phyloP scores from a whole-genome alignment of 1,284 basidiomycete species.

The Malassezia sympodialis region DNA sequence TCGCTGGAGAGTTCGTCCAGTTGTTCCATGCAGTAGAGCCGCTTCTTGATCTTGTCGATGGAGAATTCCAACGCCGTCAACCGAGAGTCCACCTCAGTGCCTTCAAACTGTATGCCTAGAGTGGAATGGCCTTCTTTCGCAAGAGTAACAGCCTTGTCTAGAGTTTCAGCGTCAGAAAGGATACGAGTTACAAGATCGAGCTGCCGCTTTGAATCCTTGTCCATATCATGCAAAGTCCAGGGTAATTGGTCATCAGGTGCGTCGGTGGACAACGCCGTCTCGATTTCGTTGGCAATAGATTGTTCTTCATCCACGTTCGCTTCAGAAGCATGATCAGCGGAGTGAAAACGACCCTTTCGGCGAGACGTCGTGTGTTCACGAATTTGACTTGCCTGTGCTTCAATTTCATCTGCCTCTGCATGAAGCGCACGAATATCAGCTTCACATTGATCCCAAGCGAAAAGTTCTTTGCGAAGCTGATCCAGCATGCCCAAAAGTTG shows the following conservation, averaged over 20 bases:
- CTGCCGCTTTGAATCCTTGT: conserved; percentile 15
- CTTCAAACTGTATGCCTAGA: conserved; percentile 11
- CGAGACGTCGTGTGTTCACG: conserved; percentile 21
- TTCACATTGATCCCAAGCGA: conserved; percentile 27
- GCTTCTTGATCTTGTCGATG: conserved; percentile 12
- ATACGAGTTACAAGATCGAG: conserved; percentile 13
- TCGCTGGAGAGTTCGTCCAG: conserved; percentile 4
- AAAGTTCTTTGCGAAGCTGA: conserved; percentile 24
- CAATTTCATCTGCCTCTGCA: conserved; percentile 4
- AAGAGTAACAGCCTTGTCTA: conserved; percentile 14
- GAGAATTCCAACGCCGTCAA: conserved; percentile 28
- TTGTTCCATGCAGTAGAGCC: conserved; percentile 9
- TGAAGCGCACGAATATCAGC: conserved; percentile 17
- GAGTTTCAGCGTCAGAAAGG: conserved; percentile 16
- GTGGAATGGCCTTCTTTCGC: background rate
- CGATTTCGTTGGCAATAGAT: background rate
- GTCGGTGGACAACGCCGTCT: background rate
- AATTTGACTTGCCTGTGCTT: conserved; percentile 13
- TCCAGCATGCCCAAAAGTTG: conserved; percentile 24
- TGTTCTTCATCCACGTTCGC: conserved; percentile 3
- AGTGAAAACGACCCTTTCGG: conserved; percentile 10
- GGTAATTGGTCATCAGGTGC: background rate
- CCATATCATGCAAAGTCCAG: background rate
- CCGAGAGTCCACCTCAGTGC: conserved; percentile 30
- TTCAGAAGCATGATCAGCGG: background rate